These are phyloP conservation scores for Cydonia oblonga DNA, from an alignment of 331 rosid species.

Conservation along the genomic window DNA sequence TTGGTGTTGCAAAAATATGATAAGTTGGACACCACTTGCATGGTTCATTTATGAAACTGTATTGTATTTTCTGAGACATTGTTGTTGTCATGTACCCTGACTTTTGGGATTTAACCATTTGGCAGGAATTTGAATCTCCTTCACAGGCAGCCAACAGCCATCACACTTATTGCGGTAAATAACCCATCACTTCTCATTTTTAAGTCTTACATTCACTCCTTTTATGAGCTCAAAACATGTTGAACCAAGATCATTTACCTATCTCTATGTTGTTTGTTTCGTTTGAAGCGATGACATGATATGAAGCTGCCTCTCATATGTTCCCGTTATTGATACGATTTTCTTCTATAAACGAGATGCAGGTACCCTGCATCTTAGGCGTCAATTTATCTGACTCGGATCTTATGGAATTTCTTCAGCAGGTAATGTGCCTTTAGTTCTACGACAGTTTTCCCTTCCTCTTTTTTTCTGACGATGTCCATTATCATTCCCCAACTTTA, in stretches of 20 bases:
- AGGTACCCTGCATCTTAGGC: constrained; percentile 92
- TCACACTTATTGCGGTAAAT: constrained; percentile 66
- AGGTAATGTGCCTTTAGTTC: constrained; percentile 35
- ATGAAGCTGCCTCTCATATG: background rate
- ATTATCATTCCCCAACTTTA: background rate
- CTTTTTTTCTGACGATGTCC: constrained; percentile 3
- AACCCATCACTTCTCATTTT: constrained; percentile 1
- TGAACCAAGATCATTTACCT: background rate
- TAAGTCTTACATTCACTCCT: background rate
- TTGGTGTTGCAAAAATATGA: too few relatives aligned
- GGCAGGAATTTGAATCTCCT: constrained; percentile 73
- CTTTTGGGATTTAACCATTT: constrained; percentile 12
- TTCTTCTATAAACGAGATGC: constrained; percentile 11
- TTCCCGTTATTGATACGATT: constrained; percentile 6
- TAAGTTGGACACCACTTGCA: too few relatives aligned
- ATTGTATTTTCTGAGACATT: too few relatives aligned
- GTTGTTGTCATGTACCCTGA: background rate
- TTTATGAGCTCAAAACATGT: background rate
- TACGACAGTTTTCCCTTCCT: background rate
- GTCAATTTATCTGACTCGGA: constrained; percentile 66
- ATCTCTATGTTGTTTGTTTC: background rate
- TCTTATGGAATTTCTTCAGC: constrained; percentile 95
- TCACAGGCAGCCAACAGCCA: constrained; percentile 40
- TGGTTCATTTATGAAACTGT: too few relatives aligned
- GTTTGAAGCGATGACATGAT: background rate